Evolutionary conservation across 768 basidiomycete genomes (phyloP), one percentile per base, ranked within the genome.

Genomic region (Rhodotorula diobovata): DNA sequence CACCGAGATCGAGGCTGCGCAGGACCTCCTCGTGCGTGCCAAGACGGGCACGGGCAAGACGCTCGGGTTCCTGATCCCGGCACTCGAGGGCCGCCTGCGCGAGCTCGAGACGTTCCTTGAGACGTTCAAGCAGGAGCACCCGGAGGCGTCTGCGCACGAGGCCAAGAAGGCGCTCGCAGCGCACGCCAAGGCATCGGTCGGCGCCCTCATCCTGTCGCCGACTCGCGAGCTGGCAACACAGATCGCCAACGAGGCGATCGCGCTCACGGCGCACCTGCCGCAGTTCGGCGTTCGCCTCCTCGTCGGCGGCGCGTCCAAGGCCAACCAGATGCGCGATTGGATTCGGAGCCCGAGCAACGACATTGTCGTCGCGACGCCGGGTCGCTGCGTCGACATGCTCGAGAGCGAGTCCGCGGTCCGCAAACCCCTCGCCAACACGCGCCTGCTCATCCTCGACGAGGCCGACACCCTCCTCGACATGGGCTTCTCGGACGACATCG

Each of bases 11-110:
- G 11, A 61, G n/a, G 63, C 69, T n/a, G 74, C 74, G 35, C 87
- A 90, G 70, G 95, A 99, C 80, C 84, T 96, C 28, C 89, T 90
- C 67, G 95, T 94, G 35, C 89, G 98, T 25, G 96, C 96, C 1
- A 95, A 95, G 5, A 99, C 96, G 15, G 96, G 96, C 60, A 95
- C 92, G 18, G 96, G 96, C 71, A 99, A 99, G 83, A 99, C 96
- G 1, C 84, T 99, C 10, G 87, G 93, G 0, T 99, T 97, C 81
- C 84, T 96, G 18, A 82, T 96, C 25, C 94, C 96, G 1, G 84
- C 92, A 20, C 85, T 98, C 69, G 83, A 82, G 18, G 35, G 80
- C 78, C 41, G 94, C 25, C 54, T 75, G 10, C 34, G 46, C 53
- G 43, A 41, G 16, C 67, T 75, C 62, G 70, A 75, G 45, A 41